Evolutionary conservation across 129 eudicot genomes (phyloP).

Genomic region (Artemisia tridentata): DNA sequence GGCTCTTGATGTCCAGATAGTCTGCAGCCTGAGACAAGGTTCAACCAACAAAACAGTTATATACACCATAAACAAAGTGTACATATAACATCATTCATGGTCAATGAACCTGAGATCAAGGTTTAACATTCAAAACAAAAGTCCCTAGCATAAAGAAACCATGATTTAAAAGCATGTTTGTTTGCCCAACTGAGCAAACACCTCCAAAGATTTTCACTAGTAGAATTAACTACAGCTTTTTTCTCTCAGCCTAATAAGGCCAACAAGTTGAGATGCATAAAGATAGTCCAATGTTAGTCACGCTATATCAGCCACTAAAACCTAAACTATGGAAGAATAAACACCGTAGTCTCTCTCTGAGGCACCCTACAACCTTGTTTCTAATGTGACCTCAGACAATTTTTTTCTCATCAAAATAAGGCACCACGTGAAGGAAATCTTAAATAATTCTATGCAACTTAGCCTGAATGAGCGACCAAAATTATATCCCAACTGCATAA

Average conservation of each 20-base stretch:
- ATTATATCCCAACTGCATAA: too few species aligned
- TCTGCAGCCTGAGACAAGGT: constrained; percentile 60
- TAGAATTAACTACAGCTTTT: neutral
- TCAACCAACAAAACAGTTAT: neutral
- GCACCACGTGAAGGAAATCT: neutral
- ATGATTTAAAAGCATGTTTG: neutral
- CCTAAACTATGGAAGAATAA: neutral
- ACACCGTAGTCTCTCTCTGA: too few species aligned
- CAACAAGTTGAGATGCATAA: neutral
- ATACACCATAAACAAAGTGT: neutral
- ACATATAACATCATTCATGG: neutral
- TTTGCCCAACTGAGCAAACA: neutral
- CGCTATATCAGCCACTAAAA: neutral
- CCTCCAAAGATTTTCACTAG: neutral
- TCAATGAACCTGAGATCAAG: neutral
- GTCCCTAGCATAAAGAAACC: neutral
- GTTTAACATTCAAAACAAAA: neutral
- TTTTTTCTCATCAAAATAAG: neutral
- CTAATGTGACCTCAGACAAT: too few species aligned
- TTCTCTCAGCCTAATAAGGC: neutral
- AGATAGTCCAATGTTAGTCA: neutral
- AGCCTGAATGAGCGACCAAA: too few species aligned
- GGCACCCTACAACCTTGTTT: too few species aligned
- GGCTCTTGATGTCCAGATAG: constrained; percentile 68
- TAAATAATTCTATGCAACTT: too few species aligned